Percentiles rank a stretch among this genome's conserved stretches.
Conservation (phyloP, 2,329 filamentous ascomycete genomes). For the Claviceps quebecensis region DNA sequence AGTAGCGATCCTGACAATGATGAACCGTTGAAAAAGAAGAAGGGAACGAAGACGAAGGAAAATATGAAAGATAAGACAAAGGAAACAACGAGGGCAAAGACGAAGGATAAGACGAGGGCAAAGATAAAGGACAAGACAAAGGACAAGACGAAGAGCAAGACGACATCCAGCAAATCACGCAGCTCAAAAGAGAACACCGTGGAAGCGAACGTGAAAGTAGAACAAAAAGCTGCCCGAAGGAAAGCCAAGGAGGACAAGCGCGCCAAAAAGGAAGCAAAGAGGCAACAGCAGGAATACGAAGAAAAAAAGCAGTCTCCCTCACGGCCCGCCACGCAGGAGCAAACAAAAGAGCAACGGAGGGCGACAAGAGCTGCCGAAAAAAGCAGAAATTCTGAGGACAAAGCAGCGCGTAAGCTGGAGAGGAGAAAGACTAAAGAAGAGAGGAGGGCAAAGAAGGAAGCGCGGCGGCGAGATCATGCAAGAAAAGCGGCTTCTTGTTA, state of each 20-base stretch:
- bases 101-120: background rate
- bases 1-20: conserved; percentile 15
- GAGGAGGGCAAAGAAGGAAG: conserved; percentile 30
- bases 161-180: background rate
- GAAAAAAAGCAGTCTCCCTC: background rate
- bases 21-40: conserved; percentile 8
- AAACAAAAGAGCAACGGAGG: conserved; percentile 30
- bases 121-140: conserved; percentile 2
- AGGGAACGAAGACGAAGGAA: background rate
- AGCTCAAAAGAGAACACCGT: background rate
- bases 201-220: background rate
- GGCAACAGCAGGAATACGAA: conserved; percentile 13
- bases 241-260: conserved; percentile 3
- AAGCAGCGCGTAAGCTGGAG: conserved; percentile 11
- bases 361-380: conserved; percentile 20
- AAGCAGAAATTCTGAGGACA: conserved; percentile 15
- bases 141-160: conserved; percentile 11
- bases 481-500: conserved; percentile 11
- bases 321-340: background rate
- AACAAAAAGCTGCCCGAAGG: background rate
- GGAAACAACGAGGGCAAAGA: conserved; percentile 12
- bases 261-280: conserved; percentile 8
- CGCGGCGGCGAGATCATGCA: conserved; percentile 24
- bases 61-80: background rate
- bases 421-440: conserved; percentile 22